Percentiles rank a stretch among this genome's conserved stretches.
These are phyloP conservation scores for Flaveria bidentis DNA, from an alignment of 129 eudicot genomes.

Conservation along the genomic window DNA sequence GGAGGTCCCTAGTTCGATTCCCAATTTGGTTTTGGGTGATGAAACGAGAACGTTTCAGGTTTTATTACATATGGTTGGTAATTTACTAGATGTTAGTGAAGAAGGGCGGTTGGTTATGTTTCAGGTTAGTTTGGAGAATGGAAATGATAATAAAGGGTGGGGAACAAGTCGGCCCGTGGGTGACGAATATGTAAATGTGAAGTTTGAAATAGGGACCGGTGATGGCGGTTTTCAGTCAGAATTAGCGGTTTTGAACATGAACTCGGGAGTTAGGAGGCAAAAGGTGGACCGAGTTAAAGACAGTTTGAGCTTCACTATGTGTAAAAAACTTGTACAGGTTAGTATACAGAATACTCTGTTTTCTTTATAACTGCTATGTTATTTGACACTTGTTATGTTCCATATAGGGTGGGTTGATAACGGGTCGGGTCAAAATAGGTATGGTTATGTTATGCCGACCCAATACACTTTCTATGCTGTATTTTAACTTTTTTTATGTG, in stretches of 20 bases:
- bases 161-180: conserved; percentile 52
- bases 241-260: conserved; percentile 29
- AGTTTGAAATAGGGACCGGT: conserved; percentile 62
- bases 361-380: conserved; percentile 17
- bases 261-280: conserved; percentile 45
- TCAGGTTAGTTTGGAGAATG: conserved; percentile 50
- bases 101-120: conserved; percentile 50
- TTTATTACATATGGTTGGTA: conserved; percentile 78
- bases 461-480: background rate
- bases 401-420: background rate
- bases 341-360: conserved; percentile 31
- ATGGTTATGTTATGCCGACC: conserved; percentile 7
- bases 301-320: conserved; percentile 82
- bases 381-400: conserved; percentile 9
- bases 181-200: conserved; percentile 53
- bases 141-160: conserved; percentile 53
- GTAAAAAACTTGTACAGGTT: conserved; percentile 89
- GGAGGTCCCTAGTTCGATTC: conserved; percentile 56
- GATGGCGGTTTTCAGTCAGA: conserved; percentile 50
- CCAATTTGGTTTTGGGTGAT: conserved; percentile 74
- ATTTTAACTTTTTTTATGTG: background rate
- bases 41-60: conserved; percentile 85
- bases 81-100: conserved; percentile 53
- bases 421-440: background rate
- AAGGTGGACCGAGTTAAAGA: conserved; percentile 44